phyloP scores from a whole-genome alignment of 805 yeast genomes.

The Pichia gijzeniarum region DNA sequence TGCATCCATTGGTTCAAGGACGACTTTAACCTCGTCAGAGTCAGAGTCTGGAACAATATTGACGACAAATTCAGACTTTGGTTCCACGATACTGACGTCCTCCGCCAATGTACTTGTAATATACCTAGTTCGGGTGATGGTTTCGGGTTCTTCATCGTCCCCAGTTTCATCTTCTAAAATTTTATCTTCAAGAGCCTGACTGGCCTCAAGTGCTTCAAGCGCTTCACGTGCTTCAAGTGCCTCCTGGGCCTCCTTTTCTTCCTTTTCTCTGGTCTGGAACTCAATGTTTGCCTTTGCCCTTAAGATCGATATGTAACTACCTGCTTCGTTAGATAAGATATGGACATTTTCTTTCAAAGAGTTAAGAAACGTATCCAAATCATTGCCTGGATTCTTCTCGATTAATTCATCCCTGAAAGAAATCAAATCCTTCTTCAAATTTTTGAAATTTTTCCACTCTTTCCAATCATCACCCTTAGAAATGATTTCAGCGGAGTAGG shows the following conservation, averaged over 20 bases:
- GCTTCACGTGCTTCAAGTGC: no score
- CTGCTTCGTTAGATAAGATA: slow-evolving; percentile 51
- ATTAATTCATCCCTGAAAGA: slow-evolving; percentile 49
- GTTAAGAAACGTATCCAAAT: slow-evolving; percentile 26
- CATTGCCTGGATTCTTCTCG: slow-evolving; percentile 27
- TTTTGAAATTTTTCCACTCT: slow-evolving; percentile 58
- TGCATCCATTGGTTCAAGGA: background rate
- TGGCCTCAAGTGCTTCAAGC: no score
- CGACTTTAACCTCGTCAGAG: slow-evolving; percentile 7
- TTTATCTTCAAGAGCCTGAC: slow-evolving; percentile 7
- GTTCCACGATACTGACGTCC: background rate
- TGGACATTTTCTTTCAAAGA: slow-evolving; percentile 41
- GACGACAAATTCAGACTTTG: slow-evolving; percentile 1
- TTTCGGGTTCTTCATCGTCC: slow-evolving; percentile 13
- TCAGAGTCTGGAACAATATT: background rate
- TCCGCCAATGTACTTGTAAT: background rate
- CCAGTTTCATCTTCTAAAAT: slow-evolving; percentile 1
- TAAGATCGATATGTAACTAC: slow-evolving; percentile 49
- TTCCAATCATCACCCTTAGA: slow-evolving; percentile 38
- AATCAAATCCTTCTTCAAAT: slow-evolving; percentile 48
- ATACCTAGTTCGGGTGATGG: slow-evolving; percentile 1
- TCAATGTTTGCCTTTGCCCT: slow-evolving; percentile 53
- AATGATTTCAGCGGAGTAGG: slow-evolving; percentile 56
- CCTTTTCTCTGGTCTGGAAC: slow-evolving; percentile 48
- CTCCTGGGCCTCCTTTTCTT: slow-evolving; percentile 27